phyloP scores from a whole-genome alignment of 1,284 basidiomycete genomes.

The Meira miltonrushii region DNA sequence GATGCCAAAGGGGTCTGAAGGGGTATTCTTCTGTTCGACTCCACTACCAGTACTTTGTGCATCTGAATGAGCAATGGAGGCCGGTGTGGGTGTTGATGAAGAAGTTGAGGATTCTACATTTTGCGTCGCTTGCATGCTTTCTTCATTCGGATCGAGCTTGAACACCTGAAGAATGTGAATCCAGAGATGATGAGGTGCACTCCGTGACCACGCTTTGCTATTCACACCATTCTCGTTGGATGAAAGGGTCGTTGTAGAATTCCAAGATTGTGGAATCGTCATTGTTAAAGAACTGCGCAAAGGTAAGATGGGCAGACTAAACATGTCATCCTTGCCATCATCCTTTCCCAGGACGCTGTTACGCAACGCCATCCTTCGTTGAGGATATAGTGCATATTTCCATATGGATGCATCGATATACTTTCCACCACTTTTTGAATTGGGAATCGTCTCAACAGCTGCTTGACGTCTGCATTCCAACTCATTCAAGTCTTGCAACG shows the following conservation, averaged over 20 bases:
- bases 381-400: slow-evolving; percentile 1
- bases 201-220: background rate
- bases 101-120: too few species aligned
- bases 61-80: too few species aligned
- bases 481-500: background rate
- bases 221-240: background rate
- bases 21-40: background rate
- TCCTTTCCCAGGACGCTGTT: background rate
- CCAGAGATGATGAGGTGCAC: slow-evolving; percentile 10
- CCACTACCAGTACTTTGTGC: too few species aligned
- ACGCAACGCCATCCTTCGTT: background rate
- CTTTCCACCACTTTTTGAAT: background rate
- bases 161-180: slow-evolving; percentile 14
- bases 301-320: background rate
- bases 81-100: too few species aligned
- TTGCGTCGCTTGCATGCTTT: background rate
- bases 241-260: background rate
- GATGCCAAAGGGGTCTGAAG: background rate
- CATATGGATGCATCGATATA: background rate
- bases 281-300: slow-evolving; percentile 4
- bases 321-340: background rate
- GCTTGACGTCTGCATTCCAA: background rate
- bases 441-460: too few species aligned
- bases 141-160: background rate
- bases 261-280: background rate